A percentile compares a stretch with the other conserved stretches of the same genome.
phyloP scores from a whole-genome alignment of 139 green algal genomes.

The Marvania coccoides region DNA sequence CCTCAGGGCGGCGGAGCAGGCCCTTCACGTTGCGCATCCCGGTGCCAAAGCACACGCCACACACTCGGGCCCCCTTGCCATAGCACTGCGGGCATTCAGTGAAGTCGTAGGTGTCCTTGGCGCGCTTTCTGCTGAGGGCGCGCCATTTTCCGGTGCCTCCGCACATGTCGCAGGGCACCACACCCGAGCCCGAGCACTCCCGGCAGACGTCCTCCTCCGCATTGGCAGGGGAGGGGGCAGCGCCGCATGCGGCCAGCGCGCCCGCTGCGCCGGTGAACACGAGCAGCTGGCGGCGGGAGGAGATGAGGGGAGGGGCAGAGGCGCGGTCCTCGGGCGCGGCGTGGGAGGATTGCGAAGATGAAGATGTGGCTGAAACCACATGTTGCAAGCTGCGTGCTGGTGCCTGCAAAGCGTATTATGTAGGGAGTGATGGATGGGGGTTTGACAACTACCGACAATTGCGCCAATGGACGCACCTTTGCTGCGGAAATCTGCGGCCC shows the following conservation, averaged over 20 bases:
- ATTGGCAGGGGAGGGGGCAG: background rate
- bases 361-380: too few species aligned
- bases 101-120: slow-evolving; percentile 96
- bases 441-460: too few species aligned
- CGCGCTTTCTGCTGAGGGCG: slow-evolving; percentile 69
- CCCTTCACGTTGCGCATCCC: slow-evolving; percentile 85
- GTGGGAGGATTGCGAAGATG: too few species aligned
- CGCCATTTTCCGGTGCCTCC: slow-evolving; percentile 97
- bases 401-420: too few species aligned
- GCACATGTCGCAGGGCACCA: slow-evolving; percentile 93
- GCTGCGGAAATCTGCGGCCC: too few species aligned
- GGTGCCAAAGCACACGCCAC: slow-evolving; percentile 93
- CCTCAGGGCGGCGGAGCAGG: slow-evolving; percentile 85
- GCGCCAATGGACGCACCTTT: too few species aligned
- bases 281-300: slow-evolving; percentile 17
- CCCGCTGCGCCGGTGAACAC: slow-evolving; percentile 17
- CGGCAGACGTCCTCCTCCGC: slow-evolving; percentile 34
- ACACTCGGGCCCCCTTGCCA: slow-evolving; percentile 81
- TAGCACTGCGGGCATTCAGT: slow-evolving; percentile 97
- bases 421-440: too few species aligned
- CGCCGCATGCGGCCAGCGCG: background rate
- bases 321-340: too few species aligned
- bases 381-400: too few species aligned
- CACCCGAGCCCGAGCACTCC: slow-evolving; percentile 75
- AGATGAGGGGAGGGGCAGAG: too few species aligned